Base-by-base conservation (phyloP, 2,329 filamentous ascomycete species). In the Lizonia empirigonia region DNA sequence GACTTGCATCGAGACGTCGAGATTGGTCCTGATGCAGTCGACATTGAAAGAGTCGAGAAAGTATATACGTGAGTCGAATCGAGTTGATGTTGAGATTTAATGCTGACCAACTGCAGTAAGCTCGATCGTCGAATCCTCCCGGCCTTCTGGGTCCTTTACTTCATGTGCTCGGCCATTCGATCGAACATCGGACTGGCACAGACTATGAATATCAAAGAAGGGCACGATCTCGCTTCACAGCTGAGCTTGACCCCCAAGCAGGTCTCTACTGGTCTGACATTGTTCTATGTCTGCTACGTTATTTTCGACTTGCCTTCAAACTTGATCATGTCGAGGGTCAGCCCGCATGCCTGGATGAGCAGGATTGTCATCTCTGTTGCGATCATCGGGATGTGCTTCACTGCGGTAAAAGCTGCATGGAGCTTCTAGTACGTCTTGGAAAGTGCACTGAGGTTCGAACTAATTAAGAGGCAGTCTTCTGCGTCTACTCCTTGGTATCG, bases 141-240 rank as follows among this genome's bases (percentile, higher is more conserved):
- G 82, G 90, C 91, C 23, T 93, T 96, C 74, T 96, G 91, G 91
- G 73, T 87, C 13, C 81, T 96, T 13, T 96, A 96, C 77, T 96
- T 96, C 70, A 82, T 96, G 58, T 94, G 90, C 79, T 94, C 91
- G 0, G 91, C 90, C 54, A 94, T 96, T 65, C 86, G 91, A 44
- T 94, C 90, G 65, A 96, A 95, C 74, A 90, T 96, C 59, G 91
- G 91, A 55, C 85, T 96, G 61, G 89, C 91, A n/a, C 90, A 96
- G 76, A 96, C 91, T 1, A 96, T 96, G 91, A 96, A 96, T 75
- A 75, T 70, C 23, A 75, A 81, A 15, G 75, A 82, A 33, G 81
- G 82, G 26, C 90, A 96, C 69, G 87, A 94, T 68, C 83, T 96
- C n/a, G 82, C 82, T 60, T 82, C 84, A 2, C 82, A 88, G 29